Percentiles rank a stretch among this genome's conserved stretches.
Conservation (phyloP, 1,284 basidiomycete genomes). For the Trichosporon sp. region DNA sequence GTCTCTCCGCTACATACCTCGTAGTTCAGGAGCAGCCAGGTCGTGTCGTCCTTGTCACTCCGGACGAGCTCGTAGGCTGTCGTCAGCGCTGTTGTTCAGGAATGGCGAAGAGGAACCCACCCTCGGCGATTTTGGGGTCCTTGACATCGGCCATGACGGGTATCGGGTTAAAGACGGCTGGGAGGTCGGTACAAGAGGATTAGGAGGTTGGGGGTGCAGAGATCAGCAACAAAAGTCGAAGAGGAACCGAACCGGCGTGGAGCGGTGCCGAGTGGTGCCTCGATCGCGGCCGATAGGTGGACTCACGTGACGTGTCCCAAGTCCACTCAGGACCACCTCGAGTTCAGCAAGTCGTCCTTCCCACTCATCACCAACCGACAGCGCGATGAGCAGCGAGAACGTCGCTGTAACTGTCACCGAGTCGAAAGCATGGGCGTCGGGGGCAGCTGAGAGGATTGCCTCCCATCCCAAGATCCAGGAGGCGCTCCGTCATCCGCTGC, state of each 20-base stretch:
- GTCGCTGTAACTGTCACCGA: neutral
- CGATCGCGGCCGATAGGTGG: neutral
- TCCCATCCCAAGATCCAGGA: constrained; percentile 10
- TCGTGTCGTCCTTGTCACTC: constrained; percentile 71
- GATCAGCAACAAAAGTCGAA: neutral
- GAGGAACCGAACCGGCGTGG: constrained; percentile 4
- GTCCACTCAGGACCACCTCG: neutral
- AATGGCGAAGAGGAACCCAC: constrained; percentile 50
- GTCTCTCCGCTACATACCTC: constrained; percentile 55
- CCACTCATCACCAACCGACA: neutral
- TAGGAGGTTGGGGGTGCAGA: neutral
- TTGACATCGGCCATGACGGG: constrained; percentile 72
- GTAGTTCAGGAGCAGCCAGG: constrained; percentile 82
- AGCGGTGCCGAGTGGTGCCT: constrained; percentile 3
- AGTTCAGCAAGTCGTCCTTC: neutral
- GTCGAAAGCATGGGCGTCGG: neutral
- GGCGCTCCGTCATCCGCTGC: neutral
- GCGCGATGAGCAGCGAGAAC: neutral
- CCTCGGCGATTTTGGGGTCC: constrained; percentile 70
- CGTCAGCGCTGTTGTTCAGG: constrained; percentile 4
- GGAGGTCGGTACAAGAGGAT: neutral
- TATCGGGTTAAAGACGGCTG: neutral
- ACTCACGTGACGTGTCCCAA: constrained; percentile 6
- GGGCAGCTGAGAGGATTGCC: neutral
- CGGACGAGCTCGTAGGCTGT: constrained; percentile 81